Percentiles rank a stretch among this genome's conserved stretches.
Evolutionary conservation across 352 stramenopile species (phyloP).

Genomic region (Phytopythium ostracodes): DNA sequence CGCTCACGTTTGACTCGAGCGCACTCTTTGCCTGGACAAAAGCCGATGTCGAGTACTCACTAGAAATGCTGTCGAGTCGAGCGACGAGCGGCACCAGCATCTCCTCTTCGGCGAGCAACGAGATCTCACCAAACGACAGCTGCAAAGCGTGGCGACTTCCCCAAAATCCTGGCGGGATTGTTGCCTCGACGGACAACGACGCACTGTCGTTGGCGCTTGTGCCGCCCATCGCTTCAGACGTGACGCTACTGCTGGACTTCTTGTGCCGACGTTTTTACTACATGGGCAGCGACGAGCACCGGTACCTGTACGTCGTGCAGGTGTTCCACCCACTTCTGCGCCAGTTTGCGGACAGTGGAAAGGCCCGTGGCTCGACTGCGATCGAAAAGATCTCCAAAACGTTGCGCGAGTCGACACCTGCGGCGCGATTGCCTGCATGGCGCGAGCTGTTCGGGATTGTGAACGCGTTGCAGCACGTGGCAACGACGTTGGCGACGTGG

Average conservation of each 20-base stretch:
- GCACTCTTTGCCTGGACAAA: conserved; percentile 69
- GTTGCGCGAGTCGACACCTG: not conserved
- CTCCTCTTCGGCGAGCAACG: not conserved
- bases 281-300: conserved; percentile 60
- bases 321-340: conserved; percentile 52
- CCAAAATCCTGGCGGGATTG: not conserved
- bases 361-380: conserved; percentile 18
- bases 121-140: conserved; percentile 4
- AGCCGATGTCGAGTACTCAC: conserved; percentile 51
- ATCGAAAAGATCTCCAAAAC: conserved; percentile 7
- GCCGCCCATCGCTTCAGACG: conserved; percentile 26
- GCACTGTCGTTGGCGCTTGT: conserved; percentile 8
- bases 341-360: conserved; percentile 25
- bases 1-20: conserved; percentile 43
- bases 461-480: conserved; percentile 44
- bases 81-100: no score
- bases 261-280: conserved; percentile 57
- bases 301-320: conserved; percentile 77
- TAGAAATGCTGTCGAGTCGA: conserved; percentile 27
- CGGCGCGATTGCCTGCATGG: conserved; percentile 9
- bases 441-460: conserved; percentile 38
- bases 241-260: conserved; percentile 59
- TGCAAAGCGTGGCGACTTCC: conserved; percentile 4
- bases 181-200: not conserved
- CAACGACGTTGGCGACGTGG: conserved; percentile 39